Evolutionary conservation across 1,284 basidiomycete species (phyloP), one percentile per base, ranked within the genome.

Genomic region (Fomes fomentarius): DNA sequence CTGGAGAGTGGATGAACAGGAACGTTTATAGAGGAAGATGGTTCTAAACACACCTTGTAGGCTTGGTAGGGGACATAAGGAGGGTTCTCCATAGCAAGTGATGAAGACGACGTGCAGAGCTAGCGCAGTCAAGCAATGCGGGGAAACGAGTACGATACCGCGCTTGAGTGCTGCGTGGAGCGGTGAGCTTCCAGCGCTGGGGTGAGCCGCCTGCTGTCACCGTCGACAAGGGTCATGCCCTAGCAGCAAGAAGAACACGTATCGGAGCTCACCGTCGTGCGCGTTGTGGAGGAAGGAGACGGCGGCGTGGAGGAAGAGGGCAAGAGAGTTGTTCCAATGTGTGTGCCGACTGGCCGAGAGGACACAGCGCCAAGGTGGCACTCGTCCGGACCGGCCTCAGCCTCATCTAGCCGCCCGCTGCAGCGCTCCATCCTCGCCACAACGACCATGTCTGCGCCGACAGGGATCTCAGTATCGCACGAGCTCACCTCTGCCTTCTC

Each of bases 11-110:
- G 50, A 8, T 57, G 57, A 37, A 58, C 57, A 35, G 44, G 43
- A 34, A 22, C 35, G 51, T 30, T 52, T 44, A 31, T 48, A 17
- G 50, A 35, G 53, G 9, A 46, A 19, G 15, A 11, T 31, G 40
- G 17, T 25, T 41, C 35, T 12, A 38, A 38, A 68, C 77, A 58
- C 51, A 86, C 87, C 75, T 75, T 85, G 74, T 91, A 91, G 3
- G 88, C 83, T 70, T 86, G 85, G 74, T 91, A 91, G 14, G 87
- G 86, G 15, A 90, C 75, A 26, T 73, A 66, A 21, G 72, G 66
- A 15, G 69, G 63, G 21, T 62, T 56, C 43, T 58, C 61, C 66
- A 67, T 66, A 52, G 40, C 40, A 30, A 54, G 35, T 37, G 30
- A 34, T 40, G 44, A 49, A 33, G 10, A 41, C 28, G 47, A 37